Evolutionary conservation across 441 rosid species (phyloP), one percentile per base, ranked within the genome.

Genomic region (Melastoma candidum): DNA sequence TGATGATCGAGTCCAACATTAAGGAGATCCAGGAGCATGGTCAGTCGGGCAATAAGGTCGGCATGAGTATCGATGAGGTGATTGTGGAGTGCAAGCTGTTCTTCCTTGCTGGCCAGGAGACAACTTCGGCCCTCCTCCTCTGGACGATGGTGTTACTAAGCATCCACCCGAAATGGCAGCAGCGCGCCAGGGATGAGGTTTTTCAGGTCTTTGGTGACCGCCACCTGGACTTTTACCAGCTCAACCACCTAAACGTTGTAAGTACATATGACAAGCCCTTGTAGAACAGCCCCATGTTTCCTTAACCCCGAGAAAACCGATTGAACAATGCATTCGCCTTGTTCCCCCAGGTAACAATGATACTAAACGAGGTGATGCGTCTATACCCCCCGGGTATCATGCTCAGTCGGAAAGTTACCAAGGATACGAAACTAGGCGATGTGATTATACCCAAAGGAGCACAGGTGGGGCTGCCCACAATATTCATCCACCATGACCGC

Each of bases 51-150:
- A 55, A 68, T 25, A 45, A 57, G 11, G 44, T 39, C 13, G 78
- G 76, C 44, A 61, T 80, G 72, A 77, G 63, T 12, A 56, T 69
- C 17, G 66, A 68, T 7, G 85, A 80, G 2, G 71, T 74, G 39
- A 68, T 74, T 22, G 65, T 63, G 17, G 85, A 79, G 51, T 76
- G 85, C 44, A 76, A 72, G 51, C 43, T 74, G 43, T 76, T 79
- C 53, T 79, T 74, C 52, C 52, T 76, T 6, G 80, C 74, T 0
- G 82, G 82, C 9, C 77, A 74, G 45, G 84, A 76, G 53, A 74
- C 84, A 2, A 69, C 79, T 10, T 67, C 77, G 11, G 60, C 56
- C 44, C 58, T 66, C 14, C 58, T 78, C 17, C 67, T 54, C 2
- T 78, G 77, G 81, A 69, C 79, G 0, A 49, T 75, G 72, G 63